phyloP scores from a whole-genome alignment of 805 yeast species.

The Saccharomycopsis malanga region DNA sequence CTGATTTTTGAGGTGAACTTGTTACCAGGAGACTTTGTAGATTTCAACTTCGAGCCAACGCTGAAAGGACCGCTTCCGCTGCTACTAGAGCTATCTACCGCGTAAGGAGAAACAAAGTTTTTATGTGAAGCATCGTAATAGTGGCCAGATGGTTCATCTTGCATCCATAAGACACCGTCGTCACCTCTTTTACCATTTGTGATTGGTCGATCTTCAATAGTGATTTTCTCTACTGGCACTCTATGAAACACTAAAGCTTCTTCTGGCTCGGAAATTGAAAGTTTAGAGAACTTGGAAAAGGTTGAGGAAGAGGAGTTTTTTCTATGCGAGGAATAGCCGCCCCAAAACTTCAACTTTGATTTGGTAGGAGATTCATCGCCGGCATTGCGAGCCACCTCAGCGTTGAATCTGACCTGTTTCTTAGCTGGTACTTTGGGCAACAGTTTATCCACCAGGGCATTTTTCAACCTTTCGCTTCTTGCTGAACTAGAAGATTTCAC shows the following conservation, averaged over 20 bases:
- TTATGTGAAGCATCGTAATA: not conserved
- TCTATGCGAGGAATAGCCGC: not conserved
- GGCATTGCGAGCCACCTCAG: not conserved
- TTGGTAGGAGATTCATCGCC: not conserved
- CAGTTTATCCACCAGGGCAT: not conserved
- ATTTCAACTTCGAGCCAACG: not conserved
- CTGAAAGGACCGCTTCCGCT: not conserved
- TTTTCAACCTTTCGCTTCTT: not conserved
- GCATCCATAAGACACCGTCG: conserved; percentile 19
- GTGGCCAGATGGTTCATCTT: conserved; percentile 2
- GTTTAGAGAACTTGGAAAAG: conserved; percentile 1
- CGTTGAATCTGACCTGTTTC: conserved; percentile 15
- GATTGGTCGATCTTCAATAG: conserved; percentile 16
- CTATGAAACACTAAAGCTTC: conserved; percentile 4
- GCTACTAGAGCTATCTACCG: not conserved
- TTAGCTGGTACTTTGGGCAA: conserved; percentile 17
- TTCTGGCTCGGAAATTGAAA: conserved; percentile 2
- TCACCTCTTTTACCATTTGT: conserved; percentile 21
- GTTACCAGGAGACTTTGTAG: not conserved
- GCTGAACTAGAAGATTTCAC: not conserved
- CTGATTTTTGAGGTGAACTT: not conserved
- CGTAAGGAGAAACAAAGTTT: not conserved
- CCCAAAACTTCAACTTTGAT: conserved; percentile 14
- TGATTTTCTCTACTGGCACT: conserved; percentile 7
- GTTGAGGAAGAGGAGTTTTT: not conserved